Base-by-base conservation (phyloP, 257 asterid species). In the Solanum pennellii region DNA sequence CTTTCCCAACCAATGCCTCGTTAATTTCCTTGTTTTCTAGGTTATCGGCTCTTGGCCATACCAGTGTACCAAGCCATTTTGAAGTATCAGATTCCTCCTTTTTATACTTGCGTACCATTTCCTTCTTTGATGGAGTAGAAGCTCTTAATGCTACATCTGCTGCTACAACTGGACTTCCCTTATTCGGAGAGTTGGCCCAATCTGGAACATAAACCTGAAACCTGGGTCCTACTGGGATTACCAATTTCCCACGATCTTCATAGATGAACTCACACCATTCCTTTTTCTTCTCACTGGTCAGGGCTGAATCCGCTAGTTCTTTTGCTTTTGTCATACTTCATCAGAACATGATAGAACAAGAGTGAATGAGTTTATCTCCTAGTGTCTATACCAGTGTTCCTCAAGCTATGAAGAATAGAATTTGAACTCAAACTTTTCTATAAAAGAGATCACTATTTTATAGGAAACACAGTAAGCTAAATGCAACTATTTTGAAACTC, bases 171-270 rank as follows among this genome's bases (percentile, higher is more conserved):
- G 75, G 75, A 68, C 12, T 68, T 68, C 13, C 41, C 37, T 79
- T 13, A 6, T 79, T 80, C 85, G 7, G 69, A 16, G 44, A 31
- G 31, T 29, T 86, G 14, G 76, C 60, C 71, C 62, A 86, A 29
- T 45, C 29, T 3, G 92, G 91, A 83, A 91, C 6, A 14, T 87
- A 86, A 21, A 83, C 91, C 83, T 90, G 92, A 85, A 87, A 90
- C 45, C 88, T 42, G 20, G 87, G 86, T 20, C 84, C 87, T 21
- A 87, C 80, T 44, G 91, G 91, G 45, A 87, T 59, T 23, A 65
- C 89, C 66, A 44, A 25, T 9, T 33, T 33, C 25, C 37, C 18
- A 31, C 18, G 35, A 44, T 59, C 89, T 18, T 83, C 79, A 27
- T 62, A 66, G 86, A 82, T 88, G 68, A 69, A 45, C 23, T 87